A percentile compares a stretch with the other conserved stretches of the same genome.
Conservation (phyloP, 441 rosid species). For the Euphorbia schlechtendalii region DNA sequence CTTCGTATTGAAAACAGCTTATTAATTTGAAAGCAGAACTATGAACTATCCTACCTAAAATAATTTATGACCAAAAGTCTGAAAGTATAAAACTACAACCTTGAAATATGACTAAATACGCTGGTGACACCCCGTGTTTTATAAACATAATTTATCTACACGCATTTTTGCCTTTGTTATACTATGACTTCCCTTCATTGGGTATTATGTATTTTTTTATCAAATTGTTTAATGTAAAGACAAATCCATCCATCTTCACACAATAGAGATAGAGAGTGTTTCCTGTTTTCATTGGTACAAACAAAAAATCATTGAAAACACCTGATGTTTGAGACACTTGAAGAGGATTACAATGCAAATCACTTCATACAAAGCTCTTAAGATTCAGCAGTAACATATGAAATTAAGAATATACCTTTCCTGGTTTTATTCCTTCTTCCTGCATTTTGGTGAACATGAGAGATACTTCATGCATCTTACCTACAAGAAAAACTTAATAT, state of each 20-base stretch:
- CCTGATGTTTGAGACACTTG: neutral
- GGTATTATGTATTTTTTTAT: no score
- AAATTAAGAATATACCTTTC: conserved; percentile 57
- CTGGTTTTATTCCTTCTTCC: conserved; percentile 73
- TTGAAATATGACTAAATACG: no score
- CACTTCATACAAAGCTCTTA: neutral
- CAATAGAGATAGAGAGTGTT: neutral
- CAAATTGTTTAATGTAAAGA: no score
- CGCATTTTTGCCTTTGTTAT: no score
- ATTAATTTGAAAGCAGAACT: neutral
- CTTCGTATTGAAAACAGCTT: neutral
- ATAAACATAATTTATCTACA: no score
- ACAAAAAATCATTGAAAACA: neutral
- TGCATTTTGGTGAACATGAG: conserved; percentile 54
- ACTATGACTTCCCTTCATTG: no score
- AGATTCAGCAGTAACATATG: conserved; percentile 3
- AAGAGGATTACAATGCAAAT: neutral
- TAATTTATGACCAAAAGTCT: neutral
- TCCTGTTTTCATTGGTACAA: neutral
- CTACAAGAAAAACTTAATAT: conserved; percentile 30
- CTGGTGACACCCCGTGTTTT: no score
- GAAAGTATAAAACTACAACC: no score
- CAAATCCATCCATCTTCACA: neutral
- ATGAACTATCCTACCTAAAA: neutral
- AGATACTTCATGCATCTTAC: conserved; percentile 55